A percentile compares a stretch with the other conserved stretches of the same genome.
phyloP scores from a whole-genome alignment of 2,329 filamentous ascomycete genomes.

The Pseudocercospora cruenta region DNA sequence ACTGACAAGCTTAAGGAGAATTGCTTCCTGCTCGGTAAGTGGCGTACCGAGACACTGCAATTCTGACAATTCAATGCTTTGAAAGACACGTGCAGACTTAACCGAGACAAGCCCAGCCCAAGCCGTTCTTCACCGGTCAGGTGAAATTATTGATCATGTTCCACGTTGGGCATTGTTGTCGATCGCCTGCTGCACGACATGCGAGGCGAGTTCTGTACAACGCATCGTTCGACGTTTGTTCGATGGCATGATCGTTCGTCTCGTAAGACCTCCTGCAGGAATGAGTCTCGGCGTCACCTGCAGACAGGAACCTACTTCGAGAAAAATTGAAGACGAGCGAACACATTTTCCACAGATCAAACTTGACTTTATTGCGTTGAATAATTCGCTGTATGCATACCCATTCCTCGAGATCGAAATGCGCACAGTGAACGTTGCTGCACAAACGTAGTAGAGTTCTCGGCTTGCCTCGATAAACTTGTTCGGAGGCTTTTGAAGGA shows the following conservation, averaged over 20 bases:
- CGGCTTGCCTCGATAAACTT: background rate
- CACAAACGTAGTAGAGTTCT: background rate
- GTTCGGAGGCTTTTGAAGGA: background rate
- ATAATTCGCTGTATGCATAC: no score
- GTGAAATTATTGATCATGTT: background rate
- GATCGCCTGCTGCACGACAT: no score
- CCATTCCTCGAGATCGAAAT: no score
- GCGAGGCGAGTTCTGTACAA: background rate
- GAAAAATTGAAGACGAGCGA: no score
- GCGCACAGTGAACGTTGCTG: no score
- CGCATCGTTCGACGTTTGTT: background rate
- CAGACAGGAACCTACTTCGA: no score
- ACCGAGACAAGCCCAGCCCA: slow-evolving; percentile 1
- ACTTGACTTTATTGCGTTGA: no score
- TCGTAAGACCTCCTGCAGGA: background rate
- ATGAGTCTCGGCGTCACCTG: no score
- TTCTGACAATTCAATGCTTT: background rate
- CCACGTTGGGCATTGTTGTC: no score
- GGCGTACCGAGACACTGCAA: slow-evolving; percentile 15
- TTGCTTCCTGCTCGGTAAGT: slow-evolving; percentile 11
- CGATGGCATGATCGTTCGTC: background rate
- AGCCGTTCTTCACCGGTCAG: slow-evolving; percentile 1
- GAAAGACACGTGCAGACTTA: background rate
- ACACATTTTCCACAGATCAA: no score
- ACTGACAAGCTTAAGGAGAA: background rate